These are phyloP conservation scores for Capsella bursapastoris DNA, from an alignment of 345 rosid species.

Conservation along the genomic window DNA sequence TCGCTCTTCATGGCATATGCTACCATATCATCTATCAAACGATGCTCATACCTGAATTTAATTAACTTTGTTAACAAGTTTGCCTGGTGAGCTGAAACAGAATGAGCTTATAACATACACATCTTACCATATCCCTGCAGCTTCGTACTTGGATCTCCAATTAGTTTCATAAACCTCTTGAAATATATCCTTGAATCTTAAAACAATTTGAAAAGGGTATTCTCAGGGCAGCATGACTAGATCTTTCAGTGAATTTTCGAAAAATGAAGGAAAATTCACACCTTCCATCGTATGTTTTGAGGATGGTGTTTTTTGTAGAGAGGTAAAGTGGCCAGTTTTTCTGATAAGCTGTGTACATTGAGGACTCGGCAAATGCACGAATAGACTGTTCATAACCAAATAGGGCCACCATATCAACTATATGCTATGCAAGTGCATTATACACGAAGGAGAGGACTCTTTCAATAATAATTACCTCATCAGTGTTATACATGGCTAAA, in stretches of 20 bases:
- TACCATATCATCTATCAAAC: constrained; percentile 97
- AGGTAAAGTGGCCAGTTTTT: constrained; percentile 98
- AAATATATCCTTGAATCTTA: constrained; percentile 95
- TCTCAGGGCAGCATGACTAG: constrained; percentile 24
- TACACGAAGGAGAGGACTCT: constrained; percentile 12
- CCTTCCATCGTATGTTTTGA: constrained; percentile 96
- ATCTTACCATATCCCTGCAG: constrained; percentile 83
- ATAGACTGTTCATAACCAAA: constrained; percentile 64
- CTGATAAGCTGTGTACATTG: constrained; percentile 84
- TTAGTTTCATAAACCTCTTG: constrained; percentile 76
- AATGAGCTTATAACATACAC: constrained; percentile 23
- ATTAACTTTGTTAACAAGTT: constrained; percentile 25
- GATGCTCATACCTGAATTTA: constrained; percentile 84
- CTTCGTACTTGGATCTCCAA: constrained; percentile 91
- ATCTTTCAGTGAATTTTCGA: background rate
- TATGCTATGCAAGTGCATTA: constrained; percentile 17
- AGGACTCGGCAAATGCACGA: constrained; percentile 80
- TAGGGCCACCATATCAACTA: constrained; percentile 20
- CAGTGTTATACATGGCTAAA: constrained; percentile 90
- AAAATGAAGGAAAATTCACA: constrained; percentile 34
- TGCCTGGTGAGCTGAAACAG: constrained; percentile 18
- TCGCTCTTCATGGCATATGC: constrained; percentile 94
- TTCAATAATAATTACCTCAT: constrained; percentile 62
- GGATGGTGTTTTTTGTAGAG: constrained; percentile 94
- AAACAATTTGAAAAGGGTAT: constrained; percentile 18